These are phyloP conservation scores for Karstenula rhodostoma DNA, from an alignment of 2,329 filamentous ascomycete species.

Conservation along the genomic window DNA sequence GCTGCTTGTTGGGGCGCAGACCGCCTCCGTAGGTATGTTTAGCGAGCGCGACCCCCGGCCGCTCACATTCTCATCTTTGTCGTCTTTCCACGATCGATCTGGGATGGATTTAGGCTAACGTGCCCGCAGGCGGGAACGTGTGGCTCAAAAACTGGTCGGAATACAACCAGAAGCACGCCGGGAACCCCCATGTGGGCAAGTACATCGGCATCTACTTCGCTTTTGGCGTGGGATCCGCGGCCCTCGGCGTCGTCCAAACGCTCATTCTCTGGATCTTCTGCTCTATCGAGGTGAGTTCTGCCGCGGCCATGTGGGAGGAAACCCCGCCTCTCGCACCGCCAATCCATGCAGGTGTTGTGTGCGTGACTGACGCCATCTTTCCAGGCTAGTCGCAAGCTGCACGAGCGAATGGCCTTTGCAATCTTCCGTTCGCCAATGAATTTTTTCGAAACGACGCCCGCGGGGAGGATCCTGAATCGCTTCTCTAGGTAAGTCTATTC, in stretches of 20 bases:
- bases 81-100: not conserved
- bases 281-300: conserved; percentile 83
- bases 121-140: conserved; percentile 71
- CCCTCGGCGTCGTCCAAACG: conserved; percentile 88
- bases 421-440: conserved; percentile 99
- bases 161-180: conserved; percentile 70
- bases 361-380: conserved; percentile 33
- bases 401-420: conserved; percentile 95
- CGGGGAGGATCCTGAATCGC: conserved; percentile 93
- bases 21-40: conserved; percentile 75
- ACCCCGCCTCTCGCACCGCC: conserved; percentile 15
- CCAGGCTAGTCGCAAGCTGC: conserved; percentile 90
- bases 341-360: conserved; percentile 13
- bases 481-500: conserved; percentile 79
- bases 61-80: conserved; percentile 29
- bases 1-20: conserved; percentile 81
- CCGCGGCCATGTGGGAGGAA: conserved; percentile 3
- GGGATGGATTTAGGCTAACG: conserved; percentile 28
- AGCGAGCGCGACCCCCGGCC: conserved; percentile 18
- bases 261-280: conserved; percentile 99
- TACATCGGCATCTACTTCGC: conserved; percentile 97
- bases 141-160: conserved; percentile 97
- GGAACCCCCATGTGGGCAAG: conserved; percentile 81
- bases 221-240: conserved; percentile 86
- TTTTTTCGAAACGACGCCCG: conserved; percentile 97